Evolutionary conservation across 305 asterid species (phyloP), one percentile per base, ranked within the genome.

Genomic region (Caryopteris hybrid): DNA sequence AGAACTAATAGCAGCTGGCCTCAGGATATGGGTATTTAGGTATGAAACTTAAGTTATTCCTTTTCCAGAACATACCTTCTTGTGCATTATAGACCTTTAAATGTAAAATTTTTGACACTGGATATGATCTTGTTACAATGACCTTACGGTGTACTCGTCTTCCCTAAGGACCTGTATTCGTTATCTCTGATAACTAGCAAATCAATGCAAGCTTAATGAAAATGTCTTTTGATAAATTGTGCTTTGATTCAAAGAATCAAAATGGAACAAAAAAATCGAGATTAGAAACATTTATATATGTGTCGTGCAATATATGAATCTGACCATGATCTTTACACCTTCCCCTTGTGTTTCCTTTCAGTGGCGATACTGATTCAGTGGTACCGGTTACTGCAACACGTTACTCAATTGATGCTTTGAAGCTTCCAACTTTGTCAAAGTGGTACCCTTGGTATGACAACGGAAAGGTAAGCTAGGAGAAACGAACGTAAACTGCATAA

Each of bases 401-500:
- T 23, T 87, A 89, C 58, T 94, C 99, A 14, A 85, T 94, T 13
- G 90, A 86, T 75, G 97, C 96, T 42, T 71, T 94, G 79, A 87
- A 89, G 79, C 99, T 94, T 47, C 93, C 96, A 8, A 89, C 96
- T 1, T 42, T 86, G 42, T 80, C 77, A 10, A 84, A 89, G 61
- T 91, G 99, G 99, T 84, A 82, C 18, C 87, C 99, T 41, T 94
- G 99, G 99, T 87, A 94, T 38, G 98, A 94, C 62, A 85, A 87
- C 18, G 66, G 76, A 68, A 86, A 71, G 89, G 99, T 94, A 58
- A 79, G 89, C 22, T 8, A 7, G 6, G 8, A 12, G 22, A 53
- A 39, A 23, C 10, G 16, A 46, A 6, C 11, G n/a, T 41, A 43
- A 25, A 25, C 31, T 25, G 31, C n/a, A n/a, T 25, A 25, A 25